Conservation (phyloP, 1,284 basidiomycete genomes). For the Pseudozyma hubeiensis region DNA sequence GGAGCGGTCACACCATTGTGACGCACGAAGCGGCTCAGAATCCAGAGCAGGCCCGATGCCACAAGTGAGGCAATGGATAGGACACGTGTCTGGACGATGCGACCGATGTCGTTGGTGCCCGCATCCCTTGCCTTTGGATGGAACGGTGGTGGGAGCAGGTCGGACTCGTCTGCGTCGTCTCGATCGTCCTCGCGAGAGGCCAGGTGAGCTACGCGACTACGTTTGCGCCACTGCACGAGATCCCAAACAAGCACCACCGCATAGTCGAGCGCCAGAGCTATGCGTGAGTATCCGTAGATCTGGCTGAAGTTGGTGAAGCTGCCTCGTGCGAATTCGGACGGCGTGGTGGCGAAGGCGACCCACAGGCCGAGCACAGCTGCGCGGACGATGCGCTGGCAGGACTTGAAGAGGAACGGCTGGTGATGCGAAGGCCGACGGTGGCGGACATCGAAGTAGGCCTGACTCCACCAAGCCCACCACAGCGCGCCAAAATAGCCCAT, state of each 20-base stretch:
- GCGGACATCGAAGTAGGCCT: constrained; percentile 48
- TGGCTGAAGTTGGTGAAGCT: constrained; percentile 46
- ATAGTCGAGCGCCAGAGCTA: constrained; percentile 30
- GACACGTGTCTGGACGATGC: constrained; percentile 18
- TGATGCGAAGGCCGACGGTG: constrained; percentile 23
- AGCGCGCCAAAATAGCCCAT: constrained; percentile 42
- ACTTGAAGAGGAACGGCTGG: constrained; percentile 28
- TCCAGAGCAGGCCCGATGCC: constrained; percentile 39
- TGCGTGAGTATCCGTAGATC: constrained; percentile 38
- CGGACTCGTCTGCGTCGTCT: neutral
- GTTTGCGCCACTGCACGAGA: constrained; percentile 10
- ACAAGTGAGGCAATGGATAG: constrained; percentile 27
- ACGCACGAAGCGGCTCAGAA: constrained; percentile 27
- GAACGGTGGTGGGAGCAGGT: neutral
- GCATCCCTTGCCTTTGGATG: neutral
- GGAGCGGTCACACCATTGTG: constrained; percentile 16
- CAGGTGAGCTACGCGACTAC: neutral
- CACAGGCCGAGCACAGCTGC: constrained; percentile 38
- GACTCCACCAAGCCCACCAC: constrained; percentile 54
- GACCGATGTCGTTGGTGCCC: neutral
- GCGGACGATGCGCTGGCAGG: constrained; percentile 32
- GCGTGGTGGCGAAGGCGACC: constrained; percentile 45
- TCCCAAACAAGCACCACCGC: constrained; percentile 15
- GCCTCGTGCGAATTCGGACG: constrained; percentile 44
- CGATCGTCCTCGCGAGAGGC: neutral